phyloP scores from a whole-genome alignment of 1,284 basidiomycete genomes.

The Pascua sp. region DNA sequence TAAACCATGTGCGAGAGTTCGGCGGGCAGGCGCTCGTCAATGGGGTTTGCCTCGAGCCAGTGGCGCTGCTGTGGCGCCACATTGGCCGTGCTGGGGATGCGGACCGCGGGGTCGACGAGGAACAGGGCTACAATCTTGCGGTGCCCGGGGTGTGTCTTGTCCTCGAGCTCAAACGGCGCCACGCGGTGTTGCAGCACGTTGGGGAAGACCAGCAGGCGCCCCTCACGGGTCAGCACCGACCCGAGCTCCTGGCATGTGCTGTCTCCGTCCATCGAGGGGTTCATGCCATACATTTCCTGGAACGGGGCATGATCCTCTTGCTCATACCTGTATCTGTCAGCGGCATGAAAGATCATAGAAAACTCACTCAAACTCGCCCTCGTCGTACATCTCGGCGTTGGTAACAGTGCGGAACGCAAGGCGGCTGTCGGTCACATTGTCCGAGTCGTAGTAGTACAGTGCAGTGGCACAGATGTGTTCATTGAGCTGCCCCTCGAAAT shows the following conservation, averaged over 20 bases:
- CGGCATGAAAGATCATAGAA: not conserved
- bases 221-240: not conserved
- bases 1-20: conserved; percentile 12
- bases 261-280: not conserved
- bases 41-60: not conserved
- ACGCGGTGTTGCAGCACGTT: conserved; percentile 15
- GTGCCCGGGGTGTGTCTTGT: conserved; percentile 12
- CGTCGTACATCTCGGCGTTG: not conserved
- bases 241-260: conserved; percentile 1
- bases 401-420: conserved; percentile 5
- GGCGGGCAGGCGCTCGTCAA: conserved; percentile 7
- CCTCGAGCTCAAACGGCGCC: conserved; percentile 9
- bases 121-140: conserved; percentile 21
- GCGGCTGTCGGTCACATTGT: conserved; percentile 10
- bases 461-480: conserved; percentile 15
- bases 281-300: conserved; percentile 1
- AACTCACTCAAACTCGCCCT: conserved; percentile 1
- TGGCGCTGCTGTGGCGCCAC: conserved; percentile 18
- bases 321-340: not conserved
- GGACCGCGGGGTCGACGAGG: conserved; percentile 14
- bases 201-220: conserved; percentile 11
- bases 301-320: conserved; percentile 11
- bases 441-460: conserved; percentile 17
- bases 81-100: conserved; percentile 7
- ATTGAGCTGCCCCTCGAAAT: conserved; percentile 13